Evolutionary conservation across 2,329 filamentous ascomycete genomes (phyloP), one percentile per base, ranked within the genome.

Genomic region (Dothistroma pini): DNA sequence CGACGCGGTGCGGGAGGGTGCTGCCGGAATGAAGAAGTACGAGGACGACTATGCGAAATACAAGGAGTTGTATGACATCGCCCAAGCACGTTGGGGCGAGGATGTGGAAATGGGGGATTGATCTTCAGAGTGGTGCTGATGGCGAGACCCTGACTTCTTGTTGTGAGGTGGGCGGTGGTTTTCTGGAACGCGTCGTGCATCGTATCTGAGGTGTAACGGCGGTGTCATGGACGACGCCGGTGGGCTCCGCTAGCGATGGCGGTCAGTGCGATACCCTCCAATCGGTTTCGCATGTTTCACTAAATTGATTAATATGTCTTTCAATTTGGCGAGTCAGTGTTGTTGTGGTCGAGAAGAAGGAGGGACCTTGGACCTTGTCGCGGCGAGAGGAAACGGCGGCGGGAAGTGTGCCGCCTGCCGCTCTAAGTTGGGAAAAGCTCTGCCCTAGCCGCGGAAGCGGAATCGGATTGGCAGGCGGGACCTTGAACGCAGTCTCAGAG

Each of bases 11-110:
- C 56, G 64, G 22, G 62, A 68, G 49, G 62, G 60, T 1, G 62
- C 60, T 10, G 48, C 48, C 48, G 48, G 48, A 9, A 61, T 54
- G 56, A 41, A 57, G 35, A 75, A 47, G 67, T 71, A 71, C 38
- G 74, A 75, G 49, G 72, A 74, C 31, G 76, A 77, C 58, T 75
- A 73, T 29, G 67, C 69, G 47, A 70, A 57, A 2, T 68, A 64
- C 66, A 29, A 70, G 65, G 57, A 74, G 68, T 54, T 71, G 57
- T 66, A 61, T 35, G 63, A 70, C 21, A 53, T 59, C 11, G 41
- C 41, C 5, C 12, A 56, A 14, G 16, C 41, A 9, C 41, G 41
- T 19, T 44, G 41, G 41, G 41, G 12, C 10, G 10, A 38, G 14
- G 34, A 38, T 16, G 34, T 11, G 3, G 10, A 38, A 7, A 4